phyloP scores from a whole-genome alignment of 2,329 filamentous ascomycete species.

The Fusarium chuoi region DNA sequence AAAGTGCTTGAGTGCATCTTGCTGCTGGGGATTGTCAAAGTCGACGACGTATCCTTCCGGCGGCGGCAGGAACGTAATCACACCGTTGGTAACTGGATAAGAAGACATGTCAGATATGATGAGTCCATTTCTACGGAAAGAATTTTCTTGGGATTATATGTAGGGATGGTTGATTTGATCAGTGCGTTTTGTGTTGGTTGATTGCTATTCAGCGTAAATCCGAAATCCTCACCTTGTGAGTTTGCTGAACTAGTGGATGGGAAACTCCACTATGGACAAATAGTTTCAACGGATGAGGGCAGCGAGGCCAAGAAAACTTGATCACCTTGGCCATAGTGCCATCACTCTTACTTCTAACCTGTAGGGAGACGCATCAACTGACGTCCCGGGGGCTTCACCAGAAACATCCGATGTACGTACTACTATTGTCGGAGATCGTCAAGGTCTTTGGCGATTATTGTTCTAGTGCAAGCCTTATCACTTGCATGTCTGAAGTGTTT shows the following conservation, averaged over 20 bases:
- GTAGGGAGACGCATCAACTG: background rate
- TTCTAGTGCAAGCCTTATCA: background rate
- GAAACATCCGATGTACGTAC: background rate
- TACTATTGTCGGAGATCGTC: background rate
- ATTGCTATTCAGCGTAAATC: background rate
- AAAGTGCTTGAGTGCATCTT: constrained; percentile 37
- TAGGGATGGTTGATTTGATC: background rate
- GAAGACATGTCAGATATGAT: constrained; percentile 1
- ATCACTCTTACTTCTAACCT: rapidly evolving
- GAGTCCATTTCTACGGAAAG: background rate
- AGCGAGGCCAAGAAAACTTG: background rate
- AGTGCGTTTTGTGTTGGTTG: background rate
- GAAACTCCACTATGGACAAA: background rate
- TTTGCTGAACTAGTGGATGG: background rate
- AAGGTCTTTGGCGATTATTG: rapidly evolving
- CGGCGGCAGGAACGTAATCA: constrained; percentile 36
- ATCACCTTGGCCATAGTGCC: rapidly evolving
- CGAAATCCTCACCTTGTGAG: background rate
- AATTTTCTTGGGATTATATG: background rate
- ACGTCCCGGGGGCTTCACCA: no score
- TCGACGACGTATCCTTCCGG: constrained; percentile 46
- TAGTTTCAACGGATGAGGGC: rapidly evolving
- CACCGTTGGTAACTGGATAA: constrained; percentile 37
- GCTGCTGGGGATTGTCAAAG: constrained; percentile 44
- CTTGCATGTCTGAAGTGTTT: background rate